Percentiles rank a stretch among this genome's conserved stretches.
phyloP scores from a whole-genome alignment of 2,329 filamentous ascomycete species.

The Aphanocladium album region DNA sequence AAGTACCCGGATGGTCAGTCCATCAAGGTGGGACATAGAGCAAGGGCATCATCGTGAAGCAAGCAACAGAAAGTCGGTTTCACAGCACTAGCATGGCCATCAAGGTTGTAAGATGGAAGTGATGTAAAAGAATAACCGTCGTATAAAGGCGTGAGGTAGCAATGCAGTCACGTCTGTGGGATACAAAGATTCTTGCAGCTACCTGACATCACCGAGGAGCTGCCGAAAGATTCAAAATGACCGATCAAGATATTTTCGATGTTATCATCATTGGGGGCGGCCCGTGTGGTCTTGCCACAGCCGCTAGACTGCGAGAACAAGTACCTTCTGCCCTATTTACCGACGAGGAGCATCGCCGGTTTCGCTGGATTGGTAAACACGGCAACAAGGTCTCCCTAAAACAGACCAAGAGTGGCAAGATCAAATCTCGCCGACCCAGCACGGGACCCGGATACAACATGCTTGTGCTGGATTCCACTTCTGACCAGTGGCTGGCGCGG shows the following conservation, averaged over 20 bases:
- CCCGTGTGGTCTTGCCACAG: constrained; percentile 68
- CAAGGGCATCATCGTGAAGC: neutral
- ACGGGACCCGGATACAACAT: constrained; percentile 35
- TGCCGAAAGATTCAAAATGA: neutral
- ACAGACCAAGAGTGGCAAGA: constrained; percentile 31
- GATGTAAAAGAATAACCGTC: neutral
- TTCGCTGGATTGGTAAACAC: constrained; percentile 69
- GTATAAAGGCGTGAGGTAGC: neutral
- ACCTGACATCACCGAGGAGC: neutral
- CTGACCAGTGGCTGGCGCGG: constrained; percentile 59
- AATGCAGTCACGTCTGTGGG: neutral
- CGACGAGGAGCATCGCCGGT: constrained; percentile 76
- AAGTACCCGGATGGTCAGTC: constrained; percentile 10
- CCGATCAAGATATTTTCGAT: constrained; percentile 45
- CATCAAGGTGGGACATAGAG: neutral
- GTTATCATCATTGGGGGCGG: constrained; percentile 71
- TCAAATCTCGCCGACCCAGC: constrained; percentile 13
- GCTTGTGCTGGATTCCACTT: constrained; percentile 63
- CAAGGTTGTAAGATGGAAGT: neutral
- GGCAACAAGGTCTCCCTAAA: constrained; percentile 55
- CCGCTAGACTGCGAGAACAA: constrained; percentile 64
- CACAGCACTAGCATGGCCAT: neutral
- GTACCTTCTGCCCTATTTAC: constrained; percentile 77
- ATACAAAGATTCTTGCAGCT: neutral
- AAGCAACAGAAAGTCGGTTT: neutral